Evolutionary conservation across 208 protist genomes (phyloP).

Genomic region (Leishmania major): DNA sequence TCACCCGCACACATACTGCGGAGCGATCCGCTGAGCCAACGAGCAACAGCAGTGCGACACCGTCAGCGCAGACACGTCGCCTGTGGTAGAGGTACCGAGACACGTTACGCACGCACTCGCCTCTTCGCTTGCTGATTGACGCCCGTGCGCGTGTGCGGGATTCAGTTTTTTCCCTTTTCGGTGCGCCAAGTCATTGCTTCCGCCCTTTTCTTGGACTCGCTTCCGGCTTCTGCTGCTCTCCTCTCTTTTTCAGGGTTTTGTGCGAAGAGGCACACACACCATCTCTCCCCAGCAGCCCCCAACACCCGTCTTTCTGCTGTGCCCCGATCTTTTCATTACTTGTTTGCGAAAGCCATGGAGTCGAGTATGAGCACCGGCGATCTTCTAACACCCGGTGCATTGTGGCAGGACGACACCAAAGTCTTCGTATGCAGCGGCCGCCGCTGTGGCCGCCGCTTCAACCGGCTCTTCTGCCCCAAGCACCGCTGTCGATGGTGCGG

Average conservation of each 20-base stretch:
- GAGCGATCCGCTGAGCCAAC: background rate
- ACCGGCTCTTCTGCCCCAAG: constrained; percentile 42
- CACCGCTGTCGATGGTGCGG: constrained; percentile 89
- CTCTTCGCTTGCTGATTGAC: background rate
- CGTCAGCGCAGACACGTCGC: background rate
- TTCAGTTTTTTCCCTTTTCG: background rate
- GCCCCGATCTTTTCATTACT: background rate
- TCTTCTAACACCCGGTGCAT: constrained; percentile 41
- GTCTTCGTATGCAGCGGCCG: constrained; percentile 28
- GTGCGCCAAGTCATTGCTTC: background rate
- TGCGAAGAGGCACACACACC: background rate
- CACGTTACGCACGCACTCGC: background rate
- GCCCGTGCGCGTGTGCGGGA: background rate
- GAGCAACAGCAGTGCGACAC: background rate
- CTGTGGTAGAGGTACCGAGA: background rate
- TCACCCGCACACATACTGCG: background rate
- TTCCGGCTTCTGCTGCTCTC: background rate
- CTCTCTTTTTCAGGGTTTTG: background rate
- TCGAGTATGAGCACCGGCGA: constrained; percentile 4
- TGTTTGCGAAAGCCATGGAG: constrained; percentile 10
- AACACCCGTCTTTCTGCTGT: background rate
- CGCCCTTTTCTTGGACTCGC: background rate
- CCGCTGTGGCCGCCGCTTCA: constrained; percentile 35
- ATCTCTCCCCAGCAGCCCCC: background rate
- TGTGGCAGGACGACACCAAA: constrained; percentile 49